A percentile compares a stretch with the other conserved stretches of the same genome.
These are phyloP conservation scores for Allantophomopsis lycopodina DNA, from an alignment of 2,329 filamentous ascomycete species.

Conservation along the genomic window DNA sequence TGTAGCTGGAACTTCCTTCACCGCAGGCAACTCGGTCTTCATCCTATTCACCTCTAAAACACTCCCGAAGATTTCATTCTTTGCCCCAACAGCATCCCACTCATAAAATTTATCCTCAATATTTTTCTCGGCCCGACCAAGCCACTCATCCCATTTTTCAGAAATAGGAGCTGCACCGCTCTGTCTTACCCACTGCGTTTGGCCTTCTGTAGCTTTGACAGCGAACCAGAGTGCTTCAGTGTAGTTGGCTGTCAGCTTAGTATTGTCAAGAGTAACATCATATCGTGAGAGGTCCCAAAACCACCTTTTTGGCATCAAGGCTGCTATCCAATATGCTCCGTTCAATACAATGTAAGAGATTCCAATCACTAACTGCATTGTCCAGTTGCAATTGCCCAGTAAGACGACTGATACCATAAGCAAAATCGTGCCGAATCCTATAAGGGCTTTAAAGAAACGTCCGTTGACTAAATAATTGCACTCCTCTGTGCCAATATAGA, in stretches of 20 bases:
- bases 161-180: slow-evolving; percentile 37
- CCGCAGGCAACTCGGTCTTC: too few relatives aligned
- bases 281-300: slow-evolving; percentile 46
- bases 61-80: slow-evolving; percentile 21
- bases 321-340: slow-evolving; percentile 36
- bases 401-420: slow-evolving; percentile 48
- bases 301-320: slow-evolving; percentile 21
- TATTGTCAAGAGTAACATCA: slow-evolving; percentile 26
- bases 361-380: slow-evolving; percentile 43
- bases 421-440: slow-evolving; percentile 41
- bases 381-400: slow-evolving; percentile 46
- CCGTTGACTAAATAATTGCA: slow-evolving; percentile 38
- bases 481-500: slow-evolving; percentile 46
- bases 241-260: slow-evolving; percentile 29
- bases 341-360: slow-evolving; percentile 44
- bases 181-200: slow-evolving; percentile 36
- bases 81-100: slow-evolving; percentile 34
- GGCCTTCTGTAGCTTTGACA: slow-evolving; percentile 34
- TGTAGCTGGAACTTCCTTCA: too few relatives aligned
- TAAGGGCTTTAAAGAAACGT: slow-evolving; percentile 32
- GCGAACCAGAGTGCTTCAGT: slow-evolving; percentile 45
- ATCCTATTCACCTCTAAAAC: too few relatives aligned
- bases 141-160: slow-evolving; percentile 37
- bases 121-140: slow-evolving; percentile 30
- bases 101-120: slow-evolving; percentile 4